These are phyloP conservation scores for Lecanicillium sp. DNA, from an alignment of 2,329 filamentous ascomycete genomes.

Conservation along the genomic window DNA sequence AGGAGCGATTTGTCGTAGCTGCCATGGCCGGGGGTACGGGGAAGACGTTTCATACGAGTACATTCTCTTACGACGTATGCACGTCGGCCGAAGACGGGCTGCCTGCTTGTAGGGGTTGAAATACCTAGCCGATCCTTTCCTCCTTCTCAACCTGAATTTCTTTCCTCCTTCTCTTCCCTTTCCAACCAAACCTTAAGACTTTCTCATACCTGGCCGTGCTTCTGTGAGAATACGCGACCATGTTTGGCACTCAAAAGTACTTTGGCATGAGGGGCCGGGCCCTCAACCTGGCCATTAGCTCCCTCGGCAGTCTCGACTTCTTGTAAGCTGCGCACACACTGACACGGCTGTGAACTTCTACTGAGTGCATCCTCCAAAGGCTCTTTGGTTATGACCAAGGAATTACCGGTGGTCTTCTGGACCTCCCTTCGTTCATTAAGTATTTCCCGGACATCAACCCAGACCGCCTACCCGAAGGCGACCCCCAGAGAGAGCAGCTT, in stretches of 20 bases:
- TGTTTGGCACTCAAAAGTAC: slow-evolving; percentile 9
- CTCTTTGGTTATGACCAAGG: slow-evolving; percentile 41
- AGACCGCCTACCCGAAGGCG: slow-evolving; percentile 23
- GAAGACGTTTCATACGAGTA: too few species aligned
- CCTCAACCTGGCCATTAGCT: slow-evolving; percentile 12
- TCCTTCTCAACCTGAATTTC: not conserved
- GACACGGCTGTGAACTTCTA: too few species aligned
- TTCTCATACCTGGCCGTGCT: not conserved
- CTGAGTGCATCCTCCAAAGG: slow-evolving; percentile 1
- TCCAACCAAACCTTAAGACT: not conserved
- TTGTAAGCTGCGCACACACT: slow-evolving; percentile 2
- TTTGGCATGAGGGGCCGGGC: slow-evolving; percentile 11
- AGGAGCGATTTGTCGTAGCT: not conserved
- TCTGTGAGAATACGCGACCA: not conserved
- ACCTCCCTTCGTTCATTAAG: slow-evolving; percentile 43
- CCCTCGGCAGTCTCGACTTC: slow-evolving; percentile 12
- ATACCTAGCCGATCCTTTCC: not conserved
- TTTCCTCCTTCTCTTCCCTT: not conserved
- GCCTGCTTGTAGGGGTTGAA: too few species aligned
- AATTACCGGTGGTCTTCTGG: slow-evolving; percentile 60
- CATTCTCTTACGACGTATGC: too few species aligned
- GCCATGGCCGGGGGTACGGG: not conserved
- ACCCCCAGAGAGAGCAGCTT: slow-evolving; percentile 20
- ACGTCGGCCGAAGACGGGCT: too few species aligned
- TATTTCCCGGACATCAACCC: slow-evolving; percentile 41